Evolutionary conservation across 108 stramenopile genomes (phyloP).

Genomic region (Nitzschia palea): DNA sequence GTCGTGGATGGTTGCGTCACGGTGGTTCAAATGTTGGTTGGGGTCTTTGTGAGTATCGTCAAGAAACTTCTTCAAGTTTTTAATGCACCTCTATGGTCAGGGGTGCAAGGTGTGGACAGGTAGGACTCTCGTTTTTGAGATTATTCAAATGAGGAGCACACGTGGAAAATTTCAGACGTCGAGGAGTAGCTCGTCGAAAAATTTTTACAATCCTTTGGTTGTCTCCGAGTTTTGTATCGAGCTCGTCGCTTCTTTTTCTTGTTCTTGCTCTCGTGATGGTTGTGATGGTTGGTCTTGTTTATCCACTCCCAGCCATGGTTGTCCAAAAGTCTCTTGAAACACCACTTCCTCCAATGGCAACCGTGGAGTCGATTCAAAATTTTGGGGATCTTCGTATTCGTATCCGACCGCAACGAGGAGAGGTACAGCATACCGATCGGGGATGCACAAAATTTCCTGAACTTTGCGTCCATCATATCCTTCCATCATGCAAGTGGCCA

Average conservation of each 20-base stretch:
- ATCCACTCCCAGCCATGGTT: slow-evolving; percentile 6
- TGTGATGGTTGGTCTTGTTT: background rate
- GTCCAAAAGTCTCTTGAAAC: slow-evolving; percentile 75
- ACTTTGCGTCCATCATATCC: slow-evolving; percentile 68
- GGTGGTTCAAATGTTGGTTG: too few relatives aligned
- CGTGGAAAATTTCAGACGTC: too few relatives aligned
- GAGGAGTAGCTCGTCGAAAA: too few relatives aligned
- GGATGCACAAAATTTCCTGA: slow-evolving; percentile 64
- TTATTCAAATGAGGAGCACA: too few relatives aligned
- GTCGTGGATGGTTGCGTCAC: too few relatives aligned
- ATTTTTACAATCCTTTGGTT: too few relatives aligned
- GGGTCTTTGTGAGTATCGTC: too few relatives aligned
- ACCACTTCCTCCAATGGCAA: slow-evolving; percentile 69
- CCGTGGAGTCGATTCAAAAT: slow-evolving; percentile 29
- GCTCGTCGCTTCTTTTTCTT: background rate
- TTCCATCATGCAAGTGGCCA: slow-evolving; percentile 80
- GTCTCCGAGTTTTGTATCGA: too few relatives aligned
- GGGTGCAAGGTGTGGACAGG: too few relatives aligned
- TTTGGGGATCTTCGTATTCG: slow-evolving; percentile 50
- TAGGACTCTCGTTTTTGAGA: too few relatives aligned
- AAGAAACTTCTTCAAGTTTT: slow-evolving; percentile 5
- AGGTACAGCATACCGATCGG: slow-evolving; percentile 75
- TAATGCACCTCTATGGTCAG: slow-evolving; percentile 13
- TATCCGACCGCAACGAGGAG: slow-evolving; percentile 72
- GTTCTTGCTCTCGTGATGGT: background rate